phyloP scores from a whole-genome alignment of 2,329 filamentous ascomycete genomes.

The Hypomyces rosellus region DNA sequence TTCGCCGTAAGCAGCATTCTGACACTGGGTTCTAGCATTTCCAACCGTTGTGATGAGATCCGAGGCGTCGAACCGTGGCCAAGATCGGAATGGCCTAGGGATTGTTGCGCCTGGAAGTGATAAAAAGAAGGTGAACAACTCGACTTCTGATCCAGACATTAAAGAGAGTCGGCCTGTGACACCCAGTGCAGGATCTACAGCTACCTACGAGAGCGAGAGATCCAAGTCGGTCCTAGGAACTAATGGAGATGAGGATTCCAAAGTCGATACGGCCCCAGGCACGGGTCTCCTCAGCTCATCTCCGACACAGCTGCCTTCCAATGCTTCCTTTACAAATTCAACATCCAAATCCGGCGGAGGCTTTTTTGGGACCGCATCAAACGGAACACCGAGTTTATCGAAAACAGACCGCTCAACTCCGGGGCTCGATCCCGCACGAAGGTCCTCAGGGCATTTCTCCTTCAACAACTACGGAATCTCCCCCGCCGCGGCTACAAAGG shows the following conservation, averaged over 20 bases:
- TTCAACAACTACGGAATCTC: not conserved
- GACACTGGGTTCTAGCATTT: not conserved
- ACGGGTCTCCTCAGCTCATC: not conserved
- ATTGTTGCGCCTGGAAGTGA: not conserved
- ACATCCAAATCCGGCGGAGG: too few species aligned
- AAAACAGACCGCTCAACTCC: not conserved
- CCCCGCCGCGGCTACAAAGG: not conserved
- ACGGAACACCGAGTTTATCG: not conserved
- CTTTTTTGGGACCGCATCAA: not conserved
- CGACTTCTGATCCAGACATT: too few species aligned
- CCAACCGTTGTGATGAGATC: not conserved
- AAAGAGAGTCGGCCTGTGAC: too few species aligned
- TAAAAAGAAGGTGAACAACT: too few species aligned
- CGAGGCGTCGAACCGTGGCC: not conserved
- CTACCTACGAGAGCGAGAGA: not conserved
- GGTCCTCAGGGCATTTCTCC: not conserved
- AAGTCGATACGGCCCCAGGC: not conserved
- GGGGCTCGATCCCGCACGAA: not conserved
- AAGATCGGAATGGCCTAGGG: not conserved
- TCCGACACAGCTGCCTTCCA: too few species aligned
- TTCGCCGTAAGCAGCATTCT: not conserved
- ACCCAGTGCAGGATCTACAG: too few species aligned
- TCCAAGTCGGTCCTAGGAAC: not conserved
- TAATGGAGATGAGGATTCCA: not conserved
- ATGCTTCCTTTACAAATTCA: too few species aligned